Conservation (phyloP, 2,329 filamentous ascomycete genomes). For the Cladosporium sp. region DNA sequence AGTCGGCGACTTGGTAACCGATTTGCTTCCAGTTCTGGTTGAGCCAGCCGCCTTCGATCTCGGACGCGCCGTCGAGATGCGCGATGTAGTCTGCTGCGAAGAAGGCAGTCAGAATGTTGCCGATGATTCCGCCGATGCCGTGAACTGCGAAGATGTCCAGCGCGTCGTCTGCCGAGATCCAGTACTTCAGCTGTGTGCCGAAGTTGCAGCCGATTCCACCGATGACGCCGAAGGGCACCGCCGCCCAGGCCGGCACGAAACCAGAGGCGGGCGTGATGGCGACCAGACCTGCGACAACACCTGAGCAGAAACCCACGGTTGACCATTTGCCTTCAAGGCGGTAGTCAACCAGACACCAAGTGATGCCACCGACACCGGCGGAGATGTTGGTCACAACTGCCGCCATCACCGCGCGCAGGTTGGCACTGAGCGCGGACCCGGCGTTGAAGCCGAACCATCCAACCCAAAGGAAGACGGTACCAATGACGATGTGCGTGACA, state of each 20-base stretch:
- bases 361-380: slow-evolving; percentile 78
- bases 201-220: slow-evolving; percentile 81
- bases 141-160: slow-evolving; percentile 88
- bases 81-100: slow-evolving; percentile 85
- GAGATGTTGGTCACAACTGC: slow-evolving; percentile 81
- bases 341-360: slow-evolving; percentile 87
- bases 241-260: slow-evolving; percentile 80
- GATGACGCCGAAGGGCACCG: slow-evolving; percentile 71
- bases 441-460: slow-evolving; percentile 97
- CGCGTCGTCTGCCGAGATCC: slow-evolving; percentile 75
- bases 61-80: slow-evolving; percentile 65
- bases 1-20: slow-evolving; percentile 79
- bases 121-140: slow-evolving; percentile 71
- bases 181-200: slow-evolving; percentile 85
- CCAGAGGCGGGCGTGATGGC: slow-evolving; percentile 85
- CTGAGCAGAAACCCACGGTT: slow-evolving; percentile 88
- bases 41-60: slow-evolving; percentile 74
- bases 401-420: slow-evolving; percentile 81
- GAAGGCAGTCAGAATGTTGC: slow-evolving; percentile 74
- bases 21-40: slow-evolving; percentile 82
- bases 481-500: slow-evolving; percentile 86
- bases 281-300: slow-evolving; percentile 81
- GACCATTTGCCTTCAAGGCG: slow-evolving; percentile 88
- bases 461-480: slow-evolving; percentile 91
- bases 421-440: slow-evolving; percentile 75